Evolutionary conservation across 768 basidiomycete genomes (phyloP).

Genomic region (Macrolepiota albuminosa): DNA sequence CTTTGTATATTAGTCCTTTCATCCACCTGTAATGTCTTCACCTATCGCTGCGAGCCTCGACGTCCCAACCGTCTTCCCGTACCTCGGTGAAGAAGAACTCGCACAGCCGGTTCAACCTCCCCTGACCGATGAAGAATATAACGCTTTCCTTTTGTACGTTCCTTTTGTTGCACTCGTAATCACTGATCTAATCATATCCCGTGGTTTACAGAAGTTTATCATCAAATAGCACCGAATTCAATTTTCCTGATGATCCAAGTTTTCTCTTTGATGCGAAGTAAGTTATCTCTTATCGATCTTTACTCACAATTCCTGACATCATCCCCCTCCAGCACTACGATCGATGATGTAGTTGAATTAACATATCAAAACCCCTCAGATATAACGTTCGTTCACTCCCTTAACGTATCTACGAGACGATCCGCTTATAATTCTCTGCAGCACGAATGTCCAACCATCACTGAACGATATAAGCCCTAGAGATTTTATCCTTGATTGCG

Average conservation of each 20-base stretch:
- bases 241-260: background rate
- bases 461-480: background rate
- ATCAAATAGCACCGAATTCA: slow-evolving; percentile 1
- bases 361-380: background rate
- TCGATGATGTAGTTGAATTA: background rate
- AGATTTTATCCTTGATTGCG: slow-evolving; percentile 4
- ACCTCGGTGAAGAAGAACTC: background rate
- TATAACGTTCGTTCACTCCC: background rate
- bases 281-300: background rate
- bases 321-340: background rate
- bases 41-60: background rate
- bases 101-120: background rate
- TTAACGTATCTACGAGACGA: background rate
- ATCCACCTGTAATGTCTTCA: background rate
- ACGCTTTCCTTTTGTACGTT: slow-evolving; percentile 1
- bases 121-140: slow-evolving; percentile 3
- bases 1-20: slow-evolving; percentile 2
- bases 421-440: background rate
- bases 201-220: background rate
- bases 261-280: background rate
- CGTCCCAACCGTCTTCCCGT: background rate
- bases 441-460: background rate
- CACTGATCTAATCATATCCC: background rate
- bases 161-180: background rate
- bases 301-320: background rate